Base-by-base conservation (phyloP, 345 rosid species). In the Murraya paniculata region DNA sequence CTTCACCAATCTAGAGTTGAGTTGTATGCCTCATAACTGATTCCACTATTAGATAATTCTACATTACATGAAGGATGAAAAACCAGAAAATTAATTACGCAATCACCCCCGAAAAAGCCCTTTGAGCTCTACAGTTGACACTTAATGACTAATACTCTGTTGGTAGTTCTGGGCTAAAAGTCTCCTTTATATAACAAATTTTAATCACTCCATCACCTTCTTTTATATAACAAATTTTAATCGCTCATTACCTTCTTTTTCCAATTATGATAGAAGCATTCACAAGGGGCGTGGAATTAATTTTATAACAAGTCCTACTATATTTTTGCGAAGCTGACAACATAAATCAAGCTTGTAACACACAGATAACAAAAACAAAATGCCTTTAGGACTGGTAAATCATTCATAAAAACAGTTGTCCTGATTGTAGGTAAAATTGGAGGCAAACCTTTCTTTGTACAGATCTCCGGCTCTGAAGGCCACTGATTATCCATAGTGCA, bases 401-500 rank as follows among this genome's bases (percentile, higher is more conserved):
- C 25, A 41, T 39, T 21, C 14, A 21, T 14, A 66, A 13, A 24
- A 27, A 19, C 45, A 73, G 45, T 11, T 68, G 35, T 57, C 62
- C 64, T 27, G 62, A 48, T 68, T 73, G 24, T 24, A 7, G 64
- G 59, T 3, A 30, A 48, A 53, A 56, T 2, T 58, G 78, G 65
- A 71, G 38, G 62, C 74, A 48, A 59, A 90, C 88, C 88, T 78
- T 87, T 69, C 56, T 66, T 77, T 50, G 41, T 45, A 84, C 85
- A 76, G 74, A 77, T 74, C 64, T 41, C 67, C 5, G 76, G 25
- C 76, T 70, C 60, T 39, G 75, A 82, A 74, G 83, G 68, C 62
- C 55, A 74, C 6, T 68, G 73, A 48, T 66, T 68, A 57, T 66
- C 75, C 41, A 5, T 71, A 62, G 41, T 61, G 31, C 64, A 58